Conservation (phyloP, 192 early-diverging fungal species). For the Thoreauomyces humboldtii region DNA sequence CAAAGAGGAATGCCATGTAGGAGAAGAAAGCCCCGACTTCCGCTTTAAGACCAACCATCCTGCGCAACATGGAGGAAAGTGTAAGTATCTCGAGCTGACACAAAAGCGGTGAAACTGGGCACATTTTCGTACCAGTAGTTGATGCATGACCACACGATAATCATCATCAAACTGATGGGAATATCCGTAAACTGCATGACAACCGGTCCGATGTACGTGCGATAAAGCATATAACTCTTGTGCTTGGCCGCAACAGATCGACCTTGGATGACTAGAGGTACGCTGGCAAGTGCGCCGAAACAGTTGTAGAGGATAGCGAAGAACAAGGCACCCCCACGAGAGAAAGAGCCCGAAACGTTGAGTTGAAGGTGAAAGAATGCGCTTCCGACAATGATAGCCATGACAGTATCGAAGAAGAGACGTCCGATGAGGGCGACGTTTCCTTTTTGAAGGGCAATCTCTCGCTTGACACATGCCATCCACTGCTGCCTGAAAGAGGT, state of each 20-base stretch:
- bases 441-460: slow-evolving; percentile 10
- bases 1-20: slow-evolving; percentile 54
- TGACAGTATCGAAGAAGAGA: slow-evolving; percentile 52
- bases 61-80: no score
- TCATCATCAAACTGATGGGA: slow-evolving; percentile 44
- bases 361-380: slow-evolving; percentile 64
- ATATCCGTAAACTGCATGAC: slow-evolving; percentile 56
- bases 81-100: no score
- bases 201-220: slow-evolving; percentile 56
- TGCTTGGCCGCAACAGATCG: slow-evolving; percentile 78
- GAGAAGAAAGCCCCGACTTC: slow-evolving; percentile 53
- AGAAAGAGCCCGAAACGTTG: slow-evolving; percentile 64
- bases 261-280: slow-evolving; percentile 68
- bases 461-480: slow-evolving; percentile 27
- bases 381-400: slow-evolving; percentile 63
- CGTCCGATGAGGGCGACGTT: slow-evolving; percentile 17
- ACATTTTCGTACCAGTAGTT: slow-evolving; percentile 44
- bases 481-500: slow-evolving; percentile 67
- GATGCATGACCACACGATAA: slow-evolving; percentile 53
- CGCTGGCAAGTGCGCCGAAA: slow-evolving; percentile 65
- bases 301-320: slow-evolving; percentile 63
- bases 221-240: slow-evolving; percentile 67
- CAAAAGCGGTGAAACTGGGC: background rate
- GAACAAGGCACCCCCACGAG: slow-evolving; percentile 78
- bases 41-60: slow-evolving; percentile 54